Conservation (phyloP, 2,329 filamentous ascomycete genomes). For the Geosmithia morbida region DNA sequence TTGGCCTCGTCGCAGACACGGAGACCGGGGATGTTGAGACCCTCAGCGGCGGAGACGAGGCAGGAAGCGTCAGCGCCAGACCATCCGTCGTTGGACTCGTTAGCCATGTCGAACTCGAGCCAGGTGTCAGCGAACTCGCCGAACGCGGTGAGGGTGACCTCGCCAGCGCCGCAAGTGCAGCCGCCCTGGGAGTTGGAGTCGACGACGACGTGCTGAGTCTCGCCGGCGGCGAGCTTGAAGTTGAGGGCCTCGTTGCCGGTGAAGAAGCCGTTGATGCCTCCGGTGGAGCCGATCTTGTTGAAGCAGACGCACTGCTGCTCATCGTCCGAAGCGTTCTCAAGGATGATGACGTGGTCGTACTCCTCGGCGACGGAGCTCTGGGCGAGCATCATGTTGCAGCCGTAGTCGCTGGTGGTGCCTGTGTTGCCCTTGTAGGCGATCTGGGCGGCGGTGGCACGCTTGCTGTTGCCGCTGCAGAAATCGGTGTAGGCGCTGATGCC, state of each 20-base stretch:
- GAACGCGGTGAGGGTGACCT: slow-evolving; percentile 16
- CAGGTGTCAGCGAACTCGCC: slow-evolving; percentile 30
- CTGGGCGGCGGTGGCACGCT: slow-evolving; percentile 30
- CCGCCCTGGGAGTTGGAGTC: slow-evolving; percentile 32
- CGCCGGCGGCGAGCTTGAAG: slow-evolving; percentile 23
- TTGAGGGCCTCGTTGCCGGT: slow-evolving; percentile 21
- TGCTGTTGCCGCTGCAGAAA: slow-evolving; percentile 22
- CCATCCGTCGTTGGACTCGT: slow-evolving; percentile 28
- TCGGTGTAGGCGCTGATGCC: slow-evolving; percentile 8
- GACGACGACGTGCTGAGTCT: slow-evolving; percentile 25
- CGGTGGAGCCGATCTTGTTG: slow-evolving; percentile 36
- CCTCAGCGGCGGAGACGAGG: slow-evolving; percentile 23
- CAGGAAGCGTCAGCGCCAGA: slow-evolving; percentile 36
- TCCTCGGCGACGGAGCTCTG: slow-evolving; percentile 15
- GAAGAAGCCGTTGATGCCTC: slow-evolving; percentile 33
- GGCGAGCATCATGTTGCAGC: slow-evolving; percentile 37
- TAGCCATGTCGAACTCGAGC: slow-evolving; percentile 35
- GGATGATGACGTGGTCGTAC: slow-evolving; percentile 29
- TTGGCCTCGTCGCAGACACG: slow-evolving; percentile 13
- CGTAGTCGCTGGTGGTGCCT: slow-evolving; percentile 24
- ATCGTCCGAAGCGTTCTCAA: slow-evolving; percentile 20
- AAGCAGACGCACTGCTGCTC: slow-evolving; percentile 26
- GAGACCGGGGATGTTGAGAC: slow-evolving; percentile 17
- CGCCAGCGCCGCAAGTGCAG: slow-evolving; percentile 24
- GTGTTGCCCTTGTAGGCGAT: slow-evolving; percentile 33